phyloP scores from a whole-genome alignment of 495 filamentous ascomycete genomes.

The Podospora sp. region DNA sequence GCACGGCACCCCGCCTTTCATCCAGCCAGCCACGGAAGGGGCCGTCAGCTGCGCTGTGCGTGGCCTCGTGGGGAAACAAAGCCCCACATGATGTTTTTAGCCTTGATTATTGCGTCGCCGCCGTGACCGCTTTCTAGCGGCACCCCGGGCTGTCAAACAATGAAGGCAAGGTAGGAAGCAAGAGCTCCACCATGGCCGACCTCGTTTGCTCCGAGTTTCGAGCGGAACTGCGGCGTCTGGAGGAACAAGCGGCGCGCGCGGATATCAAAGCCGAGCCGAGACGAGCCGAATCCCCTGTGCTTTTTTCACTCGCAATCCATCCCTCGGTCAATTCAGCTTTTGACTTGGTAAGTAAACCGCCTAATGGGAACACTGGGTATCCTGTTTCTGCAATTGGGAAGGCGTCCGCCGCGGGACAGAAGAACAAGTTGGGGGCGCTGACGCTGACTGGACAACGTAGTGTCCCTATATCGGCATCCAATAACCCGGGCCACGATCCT shows the following conservation, averaged over 20 bases:
- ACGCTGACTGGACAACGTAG: conserved; percentile 3
- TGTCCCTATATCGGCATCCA: conserved; percentile 9
- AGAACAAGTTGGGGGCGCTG: background rate
- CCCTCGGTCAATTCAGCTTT: background rate
- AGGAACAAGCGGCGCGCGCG: background rate
- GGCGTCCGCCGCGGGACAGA: background rate
- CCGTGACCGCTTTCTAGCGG: background rate
- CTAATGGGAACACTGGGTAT: background rate
- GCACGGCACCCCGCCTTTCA: background rate
- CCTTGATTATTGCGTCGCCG: background rate
- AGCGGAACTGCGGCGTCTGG: background rate
- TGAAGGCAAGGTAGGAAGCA: background rate
- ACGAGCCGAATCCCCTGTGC: background rate
- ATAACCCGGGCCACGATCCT: conserved; percentile 5
- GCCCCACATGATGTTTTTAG: conserved; percentile 5
- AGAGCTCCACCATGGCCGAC: background rate
- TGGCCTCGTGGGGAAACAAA: background rate
- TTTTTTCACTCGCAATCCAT: background rate
- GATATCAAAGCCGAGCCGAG: background rate
- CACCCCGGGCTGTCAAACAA: background rate
- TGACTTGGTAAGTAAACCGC: background rate
- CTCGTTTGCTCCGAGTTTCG: background rate
- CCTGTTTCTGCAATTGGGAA: background rate
- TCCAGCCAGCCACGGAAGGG: background rate
- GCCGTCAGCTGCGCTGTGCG: background rate